These are phyloP conservation scores for Serpula lacrymans DNA, from an alignment of 768 basidiomycete genomes.

Conservation along the genomic window DNA sequence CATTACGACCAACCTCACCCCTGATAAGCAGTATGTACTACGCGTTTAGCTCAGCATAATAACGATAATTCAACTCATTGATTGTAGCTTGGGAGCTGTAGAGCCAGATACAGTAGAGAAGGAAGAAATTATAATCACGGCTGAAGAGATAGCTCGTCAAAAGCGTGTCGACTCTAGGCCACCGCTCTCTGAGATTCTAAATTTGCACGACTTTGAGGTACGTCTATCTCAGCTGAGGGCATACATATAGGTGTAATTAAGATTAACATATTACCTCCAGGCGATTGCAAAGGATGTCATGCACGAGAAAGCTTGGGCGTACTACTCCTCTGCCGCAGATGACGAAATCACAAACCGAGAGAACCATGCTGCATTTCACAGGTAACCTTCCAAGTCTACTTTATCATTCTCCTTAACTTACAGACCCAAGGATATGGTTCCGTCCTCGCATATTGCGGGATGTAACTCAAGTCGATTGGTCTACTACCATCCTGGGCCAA, in stretches of 20 bases:
- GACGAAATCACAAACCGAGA: conserved; percentile 90
- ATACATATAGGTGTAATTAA: conserved; percentile 4
- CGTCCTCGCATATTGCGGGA: conserved; percentile 83
- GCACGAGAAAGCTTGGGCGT: conserved; percentile 90
- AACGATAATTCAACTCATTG: neutral
- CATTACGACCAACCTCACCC: conserved; percentile 71
- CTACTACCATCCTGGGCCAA: conserved; percentile 77
- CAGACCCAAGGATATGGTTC: conserved; percentile 72
- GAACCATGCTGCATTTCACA: conserved; percentile 89
- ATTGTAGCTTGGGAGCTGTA: conserved; percentile 61
- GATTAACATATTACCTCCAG: conserved; percentile 35
- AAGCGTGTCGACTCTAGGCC: conserved; percentile 62
- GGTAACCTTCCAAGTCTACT: conserved; percentile 39
- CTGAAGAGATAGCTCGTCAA: conserved; percentile 68
- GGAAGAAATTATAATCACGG: conserved; percentile 59
- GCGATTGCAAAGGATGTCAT: conserved; percentile 81
- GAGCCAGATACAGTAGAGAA: conserved; percentile 66
- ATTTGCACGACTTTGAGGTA: conserved; percentile 94
- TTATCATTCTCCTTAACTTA: neutral
- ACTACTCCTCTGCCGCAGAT: conserved; percentile 95
- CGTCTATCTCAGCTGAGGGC: conserved; percentile 4
- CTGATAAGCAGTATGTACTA: conserved; percentile 73
- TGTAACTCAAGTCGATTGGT: conserved; percentile 84
- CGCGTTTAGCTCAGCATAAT: neutral
- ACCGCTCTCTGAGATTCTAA: conserved; percentile 74